Evolutionary conservation across 768 basidiomycete species (phyloP).

Genomic region (Kwoniella sp.): DNA sequence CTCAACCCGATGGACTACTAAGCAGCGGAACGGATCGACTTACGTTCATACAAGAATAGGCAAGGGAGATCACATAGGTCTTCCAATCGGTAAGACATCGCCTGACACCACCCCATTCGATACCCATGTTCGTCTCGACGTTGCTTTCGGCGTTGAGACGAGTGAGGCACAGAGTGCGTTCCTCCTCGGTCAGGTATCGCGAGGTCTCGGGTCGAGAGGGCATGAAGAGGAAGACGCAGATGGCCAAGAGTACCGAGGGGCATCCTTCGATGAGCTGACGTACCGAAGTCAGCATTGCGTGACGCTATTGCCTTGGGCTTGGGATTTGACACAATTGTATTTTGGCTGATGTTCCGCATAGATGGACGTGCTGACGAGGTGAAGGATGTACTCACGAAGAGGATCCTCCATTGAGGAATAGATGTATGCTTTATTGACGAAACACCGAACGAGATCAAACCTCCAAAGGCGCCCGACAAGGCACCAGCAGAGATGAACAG

Average conservation of each 20-base stretch:
- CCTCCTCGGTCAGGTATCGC: constrained; percentile 55
- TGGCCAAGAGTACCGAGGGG: constrained; percentile 56
- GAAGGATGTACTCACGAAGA: constrained; percentile 47
- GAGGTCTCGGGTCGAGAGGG: constrained; percentile 56
- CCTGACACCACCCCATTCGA: constrained; percentile 56
- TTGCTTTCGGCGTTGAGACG: constrained; percentile 51
- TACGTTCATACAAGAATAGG: constrained; percentile 29
- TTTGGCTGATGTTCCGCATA: no score
- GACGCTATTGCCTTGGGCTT: no score
- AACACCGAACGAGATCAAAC: constrained; percentile 50
- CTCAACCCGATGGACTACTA: neutral
- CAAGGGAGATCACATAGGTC: constrained; percentile 52
- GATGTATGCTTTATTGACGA: constrained; percentile 39
- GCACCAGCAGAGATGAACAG: constrained; percentile 57
- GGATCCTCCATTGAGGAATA: constrained; percentile 52
- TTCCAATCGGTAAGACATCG: constrained; percentile 56
- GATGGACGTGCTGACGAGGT: no score
- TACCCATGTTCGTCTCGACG: constrained; percentile 42
- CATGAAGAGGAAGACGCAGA: constrained; percentile 57
- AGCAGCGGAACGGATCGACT: neutral
- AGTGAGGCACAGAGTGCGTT: constrained; percentile 55
- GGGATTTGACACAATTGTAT: no score
- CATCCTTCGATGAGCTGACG: constrained; percentile 57
- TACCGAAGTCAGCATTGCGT: no score
- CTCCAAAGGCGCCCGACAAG: constrained; percentile 54